These are phyloP conservation scores for Sicyos edulis DNA, from an alignment of 306 rosid species.

Conservation along the genomic window DNA sequence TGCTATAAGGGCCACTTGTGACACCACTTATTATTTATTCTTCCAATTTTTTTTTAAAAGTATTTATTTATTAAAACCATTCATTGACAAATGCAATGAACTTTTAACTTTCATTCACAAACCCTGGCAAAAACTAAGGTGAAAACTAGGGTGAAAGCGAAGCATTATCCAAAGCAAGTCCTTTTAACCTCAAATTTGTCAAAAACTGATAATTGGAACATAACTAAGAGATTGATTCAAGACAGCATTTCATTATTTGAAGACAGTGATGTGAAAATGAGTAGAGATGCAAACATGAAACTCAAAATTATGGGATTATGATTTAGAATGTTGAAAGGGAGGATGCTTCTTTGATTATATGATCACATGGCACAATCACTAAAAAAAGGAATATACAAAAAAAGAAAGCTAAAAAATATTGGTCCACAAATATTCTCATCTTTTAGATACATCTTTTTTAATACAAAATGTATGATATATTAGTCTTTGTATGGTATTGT, in stretches of 20 bases:
- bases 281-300: not conserved
- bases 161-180: not conserved
- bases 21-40: not conserved
- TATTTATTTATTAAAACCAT: no score
- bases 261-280: slow-evolving; percentile 2
- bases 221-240: not conserved
- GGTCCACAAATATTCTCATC: slow-evolving; percentile 7
- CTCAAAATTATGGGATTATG: slow-evolving; percentile 12
- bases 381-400: not conserved
- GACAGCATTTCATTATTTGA: not conserved
- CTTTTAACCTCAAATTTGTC: not conserved
- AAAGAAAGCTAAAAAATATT: not conserved
- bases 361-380: slow-evolving; percentile 12
- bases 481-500: not conserved
- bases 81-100: not conserved
- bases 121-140: not conserved
- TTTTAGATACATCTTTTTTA: not conserved
- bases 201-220: not conserved
- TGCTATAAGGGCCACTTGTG: not conserved
- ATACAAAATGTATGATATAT: no score
- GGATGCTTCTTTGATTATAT: not conserved
- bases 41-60: no score
- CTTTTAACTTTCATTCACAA: not conserved
- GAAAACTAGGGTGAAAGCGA: not conserved
- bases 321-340: not conserved